These are phyloP conservation scores for Echinochloa phyllopogon DNA, from an alignment of 176 grass and related monocot genomes.

Conservation along the genomic window DNA sequence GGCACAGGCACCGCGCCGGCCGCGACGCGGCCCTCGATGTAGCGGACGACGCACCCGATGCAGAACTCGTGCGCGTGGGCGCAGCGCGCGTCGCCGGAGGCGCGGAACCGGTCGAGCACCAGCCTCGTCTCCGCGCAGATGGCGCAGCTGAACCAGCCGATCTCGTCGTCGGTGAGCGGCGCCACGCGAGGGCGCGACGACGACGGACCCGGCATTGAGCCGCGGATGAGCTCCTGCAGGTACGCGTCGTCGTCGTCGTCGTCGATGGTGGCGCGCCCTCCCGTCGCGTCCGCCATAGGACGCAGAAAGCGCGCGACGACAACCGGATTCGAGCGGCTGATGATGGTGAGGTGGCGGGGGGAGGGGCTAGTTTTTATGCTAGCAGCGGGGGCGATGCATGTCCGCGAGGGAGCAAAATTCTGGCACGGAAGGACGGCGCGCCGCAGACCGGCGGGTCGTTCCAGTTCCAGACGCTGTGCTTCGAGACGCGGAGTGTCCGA, in stretches of 20 bases:
- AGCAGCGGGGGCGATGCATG: too few species aligned
- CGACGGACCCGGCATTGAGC: conserved; percentile 25
- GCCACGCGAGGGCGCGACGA: not conserved
- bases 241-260: conserved; percentile 10
- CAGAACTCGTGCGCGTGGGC: conserved; percentile 47
- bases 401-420: too few species aligned
- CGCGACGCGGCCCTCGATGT: conserved; percentile 42
- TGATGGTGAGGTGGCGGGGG: too few species aligned
- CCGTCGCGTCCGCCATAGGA: conserved; percentile 13
- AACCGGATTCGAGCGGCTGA: too few species aligned
- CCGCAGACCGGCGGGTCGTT: too few species aligned
- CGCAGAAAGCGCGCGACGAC: too few species aligned
- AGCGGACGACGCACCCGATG: conserved; percentile 45
- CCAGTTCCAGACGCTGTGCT: too few species aligned
- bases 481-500: not conserved
- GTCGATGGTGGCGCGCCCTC: not conserved
- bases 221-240: conserved; percentile 48
- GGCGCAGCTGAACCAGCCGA: conserved; percentile 42
- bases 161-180: conserved; percentile 52
- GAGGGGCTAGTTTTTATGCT: too few species aligned
- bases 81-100: not conserved
- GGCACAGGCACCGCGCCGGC: conserved; percentile 33
- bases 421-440: too few species aligned
- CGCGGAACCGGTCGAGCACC: conserved; percentile 32
- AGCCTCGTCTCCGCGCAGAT: conserved; percentile 37